phyloP scores from a whole-genome alignment of 2,329 filamentous ascomycete genomes.

The Alternaria brassicae region DNA sequence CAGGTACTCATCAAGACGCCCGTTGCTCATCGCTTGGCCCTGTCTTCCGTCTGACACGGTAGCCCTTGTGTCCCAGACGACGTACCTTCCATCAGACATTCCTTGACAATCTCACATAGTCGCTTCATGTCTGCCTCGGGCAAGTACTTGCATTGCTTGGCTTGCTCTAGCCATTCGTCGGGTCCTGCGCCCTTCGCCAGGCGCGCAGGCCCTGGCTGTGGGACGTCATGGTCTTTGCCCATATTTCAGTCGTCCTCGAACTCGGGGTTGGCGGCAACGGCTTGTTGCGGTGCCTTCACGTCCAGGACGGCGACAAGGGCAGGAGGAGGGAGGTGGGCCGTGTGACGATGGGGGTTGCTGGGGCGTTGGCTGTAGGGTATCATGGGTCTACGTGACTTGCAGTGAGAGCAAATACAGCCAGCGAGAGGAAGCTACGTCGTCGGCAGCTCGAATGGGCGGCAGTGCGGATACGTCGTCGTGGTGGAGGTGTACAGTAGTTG shows the following conservation, averaged over 20 bases:
- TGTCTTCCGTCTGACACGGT: rapidly evolving
- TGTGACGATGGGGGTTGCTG: constrained; percentile 42
- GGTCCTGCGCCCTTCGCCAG: constrained; percentile 83
- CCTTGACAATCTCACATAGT: constrained; percentile 97
- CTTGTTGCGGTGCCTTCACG: background rate
- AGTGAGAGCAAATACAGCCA: constrained; percentile 8
- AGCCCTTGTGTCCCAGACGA: background rate
- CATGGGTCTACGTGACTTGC: constrained; percentile 23
- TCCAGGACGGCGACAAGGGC: constrained; percentile 14
- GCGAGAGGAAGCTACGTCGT: constrained; percentile 3
- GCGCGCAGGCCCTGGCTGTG: constrained; percentile 89
- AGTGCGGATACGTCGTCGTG: background rate
- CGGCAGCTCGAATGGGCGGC: background rate
- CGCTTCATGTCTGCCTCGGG: constrained; percentile 98
- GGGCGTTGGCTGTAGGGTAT: constrained; percentile 29
- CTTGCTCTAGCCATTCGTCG: constrained; percentile 95
- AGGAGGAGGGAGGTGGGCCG: constrained; percentile 25
- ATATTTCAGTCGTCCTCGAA: constrained; percentile 38
- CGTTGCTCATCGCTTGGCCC: background rate
- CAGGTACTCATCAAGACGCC: background rate
- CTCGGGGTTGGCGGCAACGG: background rate
- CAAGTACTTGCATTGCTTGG: constrained; percentile 96
- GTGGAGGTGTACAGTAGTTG: constrained; percentile 8
- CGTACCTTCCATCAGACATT: constrained; percentile 96
- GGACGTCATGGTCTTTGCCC: constrained; percentile 67